Conservation (phyloP, 257 asterid species). For the Ajuga chamaepitys region DNA sequence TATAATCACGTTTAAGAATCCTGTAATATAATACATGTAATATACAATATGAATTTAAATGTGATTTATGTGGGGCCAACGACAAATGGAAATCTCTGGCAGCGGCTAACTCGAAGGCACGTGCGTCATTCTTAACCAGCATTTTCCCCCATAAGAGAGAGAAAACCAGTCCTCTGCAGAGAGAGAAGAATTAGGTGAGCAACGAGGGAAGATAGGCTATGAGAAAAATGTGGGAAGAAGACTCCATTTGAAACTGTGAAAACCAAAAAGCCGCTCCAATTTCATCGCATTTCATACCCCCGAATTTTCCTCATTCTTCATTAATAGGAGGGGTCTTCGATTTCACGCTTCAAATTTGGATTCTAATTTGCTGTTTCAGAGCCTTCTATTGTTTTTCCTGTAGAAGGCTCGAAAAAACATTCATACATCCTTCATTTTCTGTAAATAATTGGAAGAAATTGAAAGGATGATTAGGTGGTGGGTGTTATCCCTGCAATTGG, state of each 20-base stretch:
- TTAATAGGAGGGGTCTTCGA: slow-evolving; percentile 5
- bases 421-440: not conserved
- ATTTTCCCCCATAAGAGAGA: not conserved
- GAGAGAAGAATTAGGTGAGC: not conserved
- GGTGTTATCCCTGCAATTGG: slow-evolving; percentile 55
- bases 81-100: slow-evolving; percentile 11
- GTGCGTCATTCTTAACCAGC: slow-evolving; percentile 32
- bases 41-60: too few relatives aligned
- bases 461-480: slow-evolving; percentile 69
- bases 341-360: not conserved
- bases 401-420: slow-evolving; percentile 46
- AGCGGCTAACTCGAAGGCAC: slow-evolving; percentile 27
- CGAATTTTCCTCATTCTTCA: not conserved
- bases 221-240: slow-evolving; percentile 46
- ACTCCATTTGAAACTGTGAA: slow-evolving; percentile 14
- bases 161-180: not conserved
- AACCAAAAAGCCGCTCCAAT: not conserved
- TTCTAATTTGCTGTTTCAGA: slow-evolving; percentile 19
- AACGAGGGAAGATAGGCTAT: slow-evolving; percentile 15
- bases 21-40: too few relatives aligned
- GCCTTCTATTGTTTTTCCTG: slow-evolving; percentile 52
- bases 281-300: slow-evolving; percentile 5
- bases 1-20: not conserved
- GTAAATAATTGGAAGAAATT: not conserved
- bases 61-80: slow-evolving; percentile 18